phyloP scores from a whole-genome alignment of 495 filamentous ascomycete genomes.

The Pseudomonodictys pantanalensis region DNA sequence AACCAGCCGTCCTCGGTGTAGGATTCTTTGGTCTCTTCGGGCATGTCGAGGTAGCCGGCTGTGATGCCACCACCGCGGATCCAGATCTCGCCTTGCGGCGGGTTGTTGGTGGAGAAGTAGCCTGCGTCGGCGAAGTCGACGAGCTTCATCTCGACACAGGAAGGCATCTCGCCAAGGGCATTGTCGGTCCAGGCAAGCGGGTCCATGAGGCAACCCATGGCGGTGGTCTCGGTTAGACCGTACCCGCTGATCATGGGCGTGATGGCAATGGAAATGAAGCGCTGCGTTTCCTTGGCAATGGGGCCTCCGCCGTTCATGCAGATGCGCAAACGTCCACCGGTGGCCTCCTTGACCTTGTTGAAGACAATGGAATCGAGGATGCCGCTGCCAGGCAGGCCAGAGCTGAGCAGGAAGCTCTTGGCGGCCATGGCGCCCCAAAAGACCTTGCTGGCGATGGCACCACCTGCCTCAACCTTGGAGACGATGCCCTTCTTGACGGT shows the following conservation, averaged over 20 bases:
- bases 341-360: slow-evolving; percentile 47
- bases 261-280: slow-evolving; percentile 46
- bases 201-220: slow-evolving; percentile 90
- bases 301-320: slow-evolving; percentile 47
- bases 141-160: slow-evolving; percentile 83
- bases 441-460: slow-evolving; percentile 69
- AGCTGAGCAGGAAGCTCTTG: slow-evolving; percentile 74
- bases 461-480: slow-evolving; percentile 74
- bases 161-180: slow-evolving; percentile 78
- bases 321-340: slow-evolving; percentile 43
- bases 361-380: slow-evolving; percentile 46
- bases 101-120: slow-evolving; percentile 80
- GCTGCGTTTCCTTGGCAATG: slow-evolving; percentile 45
- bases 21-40: slow-evolving; percentile 74
- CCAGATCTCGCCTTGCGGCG: slow-evolving; percentile 93
- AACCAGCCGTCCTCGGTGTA: slow-evolving; percentile 85
- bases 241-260: slow-evolving; percentile 64
- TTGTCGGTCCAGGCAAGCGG: slow-evolving; percentile 84
- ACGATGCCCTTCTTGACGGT: slow-evolving; percentile 97
- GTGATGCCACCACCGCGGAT: slow-evolving; percentile 78
- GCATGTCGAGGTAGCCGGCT: slow-evolving; percentile 74
- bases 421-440: slow-evolving; percentile 90
- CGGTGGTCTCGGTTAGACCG: slow-evolving; percentile 89
- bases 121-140: slow-evolving; percentile 94
- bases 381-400: slow-evolving; percentile 70